phyloP scores from a whole-genome alignment of 1,284 basidiomycete species.

The Testicularia cyperi region DNA sequence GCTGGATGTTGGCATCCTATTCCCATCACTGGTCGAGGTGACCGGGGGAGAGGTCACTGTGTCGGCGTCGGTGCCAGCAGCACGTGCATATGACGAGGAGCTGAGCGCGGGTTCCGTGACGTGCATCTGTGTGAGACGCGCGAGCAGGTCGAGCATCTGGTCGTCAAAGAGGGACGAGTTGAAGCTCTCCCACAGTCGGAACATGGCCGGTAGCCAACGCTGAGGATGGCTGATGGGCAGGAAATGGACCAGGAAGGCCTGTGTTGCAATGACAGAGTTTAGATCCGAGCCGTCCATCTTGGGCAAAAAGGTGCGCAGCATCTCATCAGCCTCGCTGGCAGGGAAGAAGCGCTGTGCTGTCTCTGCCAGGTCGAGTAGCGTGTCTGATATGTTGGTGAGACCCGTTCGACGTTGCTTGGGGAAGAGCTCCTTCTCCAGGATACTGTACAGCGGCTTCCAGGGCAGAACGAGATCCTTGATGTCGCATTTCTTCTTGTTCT shows the following conservation, averaged over 20 bases:
- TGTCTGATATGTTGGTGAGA: slow-evolving; percentile 69
- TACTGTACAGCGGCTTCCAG: slow-evolving; percentile 81
- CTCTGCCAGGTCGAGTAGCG: slow-evolving; percentile 82
- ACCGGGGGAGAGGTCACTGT: slow-evolving; percentile 8
- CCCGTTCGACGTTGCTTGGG: slow-evolving; percentile 66
- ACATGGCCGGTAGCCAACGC: slow-evolving; percentile 61
- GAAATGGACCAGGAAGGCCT: slow-evolving; percentile 58
- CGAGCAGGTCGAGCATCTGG: slow-evolving; percentile 78
- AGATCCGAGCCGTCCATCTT: slow-evolving; percentile 73
- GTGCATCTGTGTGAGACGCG: slow-evolving; percentile 75
- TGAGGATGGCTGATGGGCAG: slow-evolving; percentile 54
- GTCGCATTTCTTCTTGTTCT: slow-evolving; percentile 75
- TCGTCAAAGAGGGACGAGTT: slow-evolving; percentile 80
- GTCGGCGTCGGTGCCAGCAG: slow-evolving; percentile 11
- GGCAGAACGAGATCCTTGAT: slow-evolving; percentile 82
- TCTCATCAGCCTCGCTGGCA: slow-evolving; percentile 81
- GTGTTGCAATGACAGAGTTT: slow-evolving; percentile 62
- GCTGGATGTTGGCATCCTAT: no score
- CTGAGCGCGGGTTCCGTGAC: slow-evolving; percentile 62
- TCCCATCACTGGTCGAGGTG: background rate
- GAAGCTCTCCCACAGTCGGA: slow-evolving; percentile 82
- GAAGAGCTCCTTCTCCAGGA: slow-evolving; percentile 79
- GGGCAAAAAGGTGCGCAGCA: slow-evolving; percentile 78
- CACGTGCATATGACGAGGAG: slow-evolving; percentile 16
- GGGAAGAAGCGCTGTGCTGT: slow-evolving; percentile 84